Conservation (phyloP, 352 stramenopile genomes). For the Phytophthora quininea region DNA sequence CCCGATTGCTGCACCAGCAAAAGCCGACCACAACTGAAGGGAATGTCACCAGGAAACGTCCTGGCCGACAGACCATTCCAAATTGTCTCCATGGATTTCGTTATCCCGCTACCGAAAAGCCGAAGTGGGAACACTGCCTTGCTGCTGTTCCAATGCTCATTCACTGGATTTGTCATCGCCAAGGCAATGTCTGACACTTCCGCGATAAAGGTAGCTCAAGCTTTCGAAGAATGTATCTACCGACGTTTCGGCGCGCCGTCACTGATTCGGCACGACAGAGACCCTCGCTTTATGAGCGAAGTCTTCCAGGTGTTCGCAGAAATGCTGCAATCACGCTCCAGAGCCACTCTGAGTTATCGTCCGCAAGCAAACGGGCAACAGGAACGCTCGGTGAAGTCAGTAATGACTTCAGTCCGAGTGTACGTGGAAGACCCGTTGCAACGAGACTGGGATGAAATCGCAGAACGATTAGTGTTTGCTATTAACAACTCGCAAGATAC, state of each 20-base stretch:
- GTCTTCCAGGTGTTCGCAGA: constrained; percentile 6
- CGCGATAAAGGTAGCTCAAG: not conserved
- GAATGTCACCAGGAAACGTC: not conserved
- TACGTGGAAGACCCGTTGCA: not conserved
- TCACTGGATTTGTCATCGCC: constrained; percentile 4
- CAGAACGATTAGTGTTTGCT: not conserved
- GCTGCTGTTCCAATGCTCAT: not conserved
- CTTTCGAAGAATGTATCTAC: not conserved
- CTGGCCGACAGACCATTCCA: not conserved
- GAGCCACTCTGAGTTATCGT: constrained; percentile 3
- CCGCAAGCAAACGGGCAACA: not conserved
- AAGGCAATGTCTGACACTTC: constrained; percentile 8
- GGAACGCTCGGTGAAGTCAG: not conserved
- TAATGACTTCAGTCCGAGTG: not conserved
- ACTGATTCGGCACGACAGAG: not conserved
- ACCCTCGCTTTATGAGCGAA: constrained; percentile 5
- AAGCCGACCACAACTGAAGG: not conserved
- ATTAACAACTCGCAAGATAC: not conserved
- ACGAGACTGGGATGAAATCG: not conserved
- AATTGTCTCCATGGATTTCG: not conserved
- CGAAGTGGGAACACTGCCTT: not conserved
- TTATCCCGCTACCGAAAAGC: not conserved
- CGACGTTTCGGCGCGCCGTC: not conserved
- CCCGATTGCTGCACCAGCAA: constrained; percentile 3
- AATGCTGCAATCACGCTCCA: constrained; percentile 2